A percentile compares a stretch with the other conserved stretches of the same genome.
Evolutionary conservation across 306 rosid genomes (phyloP).

Genomic region (Neltuma alba): DNA sequence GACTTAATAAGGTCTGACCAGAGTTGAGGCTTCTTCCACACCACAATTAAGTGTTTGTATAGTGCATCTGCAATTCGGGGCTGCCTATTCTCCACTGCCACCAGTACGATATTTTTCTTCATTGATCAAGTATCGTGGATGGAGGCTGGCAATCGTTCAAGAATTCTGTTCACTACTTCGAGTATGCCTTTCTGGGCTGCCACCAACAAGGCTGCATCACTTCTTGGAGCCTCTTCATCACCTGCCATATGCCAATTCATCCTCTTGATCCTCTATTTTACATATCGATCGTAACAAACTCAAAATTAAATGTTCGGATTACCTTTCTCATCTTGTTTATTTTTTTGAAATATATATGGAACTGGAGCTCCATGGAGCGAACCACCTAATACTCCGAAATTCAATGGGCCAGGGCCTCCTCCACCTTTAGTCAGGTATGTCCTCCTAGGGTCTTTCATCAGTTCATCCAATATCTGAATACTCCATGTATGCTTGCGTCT

Average conservation of each 20-base stretch:
- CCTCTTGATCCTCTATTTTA: too few species aligned
- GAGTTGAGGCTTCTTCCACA: too few species aligned
- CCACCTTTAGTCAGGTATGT: neutral
- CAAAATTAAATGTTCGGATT: neutral
- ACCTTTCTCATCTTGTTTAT: neutral
- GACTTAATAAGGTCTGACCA: too few species aligned
- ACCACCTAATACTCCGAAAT: neutral
- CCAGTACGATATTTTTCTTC: neutral
- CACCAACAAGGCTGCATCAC: too few species aligned
- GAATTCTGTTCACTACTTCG: neutral
- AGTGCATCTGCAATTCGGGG: too few species aligned
- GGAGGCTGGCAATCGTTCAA: neutral
- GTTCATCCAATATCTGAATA: neutral
- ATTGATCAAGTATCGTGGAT: neutral
- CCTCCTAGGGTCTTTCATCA: neutral
- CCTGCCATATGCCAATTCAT: too few species aligned
- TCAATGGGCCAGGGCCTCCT: neutral
- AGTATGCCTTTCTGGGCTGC: neutral
- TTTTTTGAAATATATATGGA: too few species aligned
- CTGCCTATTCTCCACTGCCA: constrained; percentile 10
- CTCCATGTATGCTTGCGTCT: neutral
- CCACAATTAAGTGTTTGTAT: too few species aligned
- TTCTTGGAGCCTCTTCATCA: too few species aligned
- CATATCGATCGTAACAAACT: too few species aligned
- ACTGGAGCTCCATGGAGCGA: too few species aligned